These are phyloP conservation scores for Erythrophleum ivorense DNA, from an alignment of 331 rosid genomes.

Conservation along the genomic window DNA sequence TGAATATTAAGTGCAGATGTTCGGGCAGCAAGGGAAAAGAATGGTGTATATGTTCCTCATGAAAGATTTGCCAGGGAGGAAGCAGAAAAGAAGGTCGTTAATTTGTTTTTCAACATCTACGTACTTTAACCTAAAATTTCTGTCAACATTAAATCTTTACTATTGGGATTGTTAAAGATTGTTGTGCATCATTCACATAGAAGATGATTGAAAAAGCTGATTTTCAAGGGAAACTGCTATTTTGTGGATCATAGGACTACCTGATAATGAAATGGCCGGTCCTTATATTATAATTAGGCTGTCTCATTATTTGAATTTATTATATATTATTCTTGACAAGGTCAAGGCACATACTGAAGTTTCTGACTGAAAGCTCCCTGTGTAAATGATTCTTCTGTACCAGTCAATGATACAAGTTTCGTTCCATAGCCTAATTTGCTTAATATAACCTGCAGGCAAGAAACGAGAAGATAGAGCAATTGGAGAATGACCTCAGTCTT, in stretches of 20 bases:
- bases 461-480: conserved; percentile 78
- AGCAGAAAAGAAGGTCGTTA: conserved; percentile 86
- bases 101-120: background rate
- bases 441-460: conserved; percentile 59
- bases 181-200: background rate
- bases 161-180: background rate
- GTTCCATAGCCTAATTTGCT: conserved; percentile 29
- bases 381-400: conserved; percentile 17
- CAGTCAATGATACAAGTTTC: conserved; percentile 23
- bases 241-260: background rate
- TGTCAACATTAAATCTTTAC: background rate
- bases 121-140: background rate
- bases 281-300: no score
- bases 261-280: background rate
- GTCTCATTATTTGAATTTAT: background rate
- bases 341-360: conserved; percentile 1
- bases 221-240: background rate
- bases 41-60: conserved; percentile 87
- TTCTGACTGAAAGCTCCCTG: conserved; percentile 2
- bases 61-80: conserved; percentile 90
- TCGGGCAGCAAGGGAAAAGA: conserved; percentile 95
- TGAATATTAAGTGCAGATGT: conserved; percentile 63
- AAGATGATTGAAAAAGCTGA: background rate
- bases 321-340: background rate
- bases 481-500: conserved; percentile 76